Evolutionary conservation across 75 land plant genomes (phyloP).

Genomic region (Selaginella tamariscina): DNA sequence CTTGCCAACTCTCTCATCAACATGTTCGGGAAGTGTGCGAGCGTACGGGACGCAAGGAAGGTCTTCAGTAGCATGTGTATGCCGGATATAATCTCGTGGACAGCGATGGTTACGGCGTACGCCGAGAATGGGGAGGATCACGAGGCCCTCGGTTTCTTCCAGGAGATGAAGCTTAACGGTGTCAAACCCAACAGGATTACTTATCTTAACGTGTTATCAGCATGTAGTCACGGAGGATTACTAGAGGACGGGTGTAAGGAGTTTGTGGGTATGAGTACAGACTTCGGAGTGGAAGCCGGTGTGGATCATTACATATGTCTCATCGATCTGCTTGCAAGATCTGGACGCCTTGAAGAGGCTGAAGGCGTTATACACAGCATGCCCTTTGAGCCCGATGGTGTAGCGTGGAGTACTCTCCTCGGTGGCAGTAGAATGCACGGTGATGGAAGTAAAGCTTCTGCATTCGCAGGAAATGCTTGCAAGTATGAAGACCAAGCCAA

Average conservation of each 20-base stretch:
- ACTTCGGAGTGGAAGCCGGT: conserved; percentile 1
- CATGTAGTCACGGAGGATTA: conserved; percentile 8
- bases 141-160: conserved; percentile 2
- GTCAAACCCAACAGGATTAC: background rate
- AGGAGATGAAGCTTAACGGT: conserved; percentile 3
- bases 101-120: conserved; percentile 4
- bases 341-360: background rate
- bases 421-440: conserved; percentile 10
- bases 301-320: conserved; percentile 5
- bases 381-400: background rate
- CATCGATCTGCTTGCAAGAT: conserved; percentile 8
- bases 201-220: conserved; percentile 2
- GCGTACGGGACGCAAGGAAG: no score
- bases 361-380: background rate
- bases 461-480: no score
- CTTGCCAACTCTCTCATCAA: no score
- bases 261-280: conserved; percentile 7
- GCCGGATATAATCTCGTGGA: conserved; percentile 13
- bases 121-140: conserved; percentile 8
- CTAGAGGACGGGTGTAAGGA: conserved; percentile 7
- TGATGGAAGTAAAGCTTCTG: no score
- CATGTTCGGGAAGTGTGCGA: no score
- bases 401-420: conserved; percentile 6
- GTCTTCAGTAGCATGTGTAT: conserved; percentile 1
- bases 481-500: no score